These are phyloP conservation scores for Mycena galopus DNA, from an alignment of 768 basidiomycete genomes.

Conservation along the genomic window DNA sequence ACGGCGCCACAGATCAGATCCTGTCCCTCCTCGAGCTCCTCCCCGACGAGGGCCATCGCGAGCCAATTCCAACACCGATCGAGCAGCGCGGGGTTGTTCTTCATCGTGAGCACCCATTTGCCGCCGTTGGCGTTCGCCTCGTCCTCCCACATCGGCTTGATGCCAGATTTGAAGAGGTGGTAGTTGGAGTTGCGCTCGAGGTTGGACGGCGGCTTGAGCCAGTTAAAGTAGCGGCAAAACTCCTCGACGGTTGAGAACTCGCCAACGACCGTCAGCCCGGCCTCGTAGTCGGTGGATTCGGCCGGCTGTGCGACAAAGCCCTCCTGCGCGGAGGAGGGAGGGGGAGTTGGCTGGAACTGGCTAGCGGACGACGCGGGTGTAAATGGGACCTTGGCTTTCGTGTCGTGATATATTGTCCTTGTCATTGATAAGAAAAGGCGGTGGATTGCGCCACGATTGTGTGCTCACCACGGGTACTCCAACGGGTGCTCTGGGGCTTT, in stretches of 20 bases:
- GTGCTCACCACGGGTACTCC: constrained; percentile 81
- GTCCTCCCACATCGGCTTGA: constrained; percentile 99
- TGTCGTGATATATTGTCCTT: constrained; percentile 94
- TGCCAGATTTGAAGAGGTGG: constrained; percentile 94
- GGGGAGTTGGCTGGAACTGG: constrained; percentile 30
- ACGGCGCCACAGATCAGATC: constrained; percentile 89
- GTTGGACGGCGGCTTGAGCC: constrained; percentile 92
- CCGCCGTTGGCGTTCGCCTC: constrained; percentile 91
- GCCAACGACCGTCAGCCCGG: constrained; percentile 87
- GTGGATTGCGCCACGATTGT: background rate
- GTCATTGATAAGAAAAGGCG: constrained; percentile 3
- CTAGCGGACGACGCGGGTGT: constrained; percentile 57
- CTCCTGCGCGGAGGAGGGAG: constrained; percentile 42
- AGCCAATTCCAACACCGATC: constrained; percentile 94
- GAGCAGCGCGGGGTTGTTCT: constrained; percentile 80
- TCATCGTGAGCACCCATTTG: constrained; percentile 96
- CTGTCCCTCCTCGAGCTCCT: constrained; percentile 78
- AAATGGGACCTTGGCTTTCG: constrained; percentile 78
- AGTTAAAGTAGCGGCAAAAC: constrained; percentile 94
- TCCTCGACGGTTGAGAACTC: constrained; percentile 92
- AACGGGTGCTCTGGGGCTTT: constrained; percentile 88
- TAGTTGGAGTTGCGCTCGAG: constrained; percentile 94
- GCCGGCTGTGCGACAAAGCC: constrained; percentile 57
- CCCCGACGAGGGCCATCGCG: constrained; percentile 91
- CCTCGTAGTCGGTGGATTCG: constrained; percentile 85